Evolutionary conservation across 352 stramenopile genomes (phyloP), one percentile per base, ranked within the genome.

Genomic region (Blastocystis sp.): DNA sequence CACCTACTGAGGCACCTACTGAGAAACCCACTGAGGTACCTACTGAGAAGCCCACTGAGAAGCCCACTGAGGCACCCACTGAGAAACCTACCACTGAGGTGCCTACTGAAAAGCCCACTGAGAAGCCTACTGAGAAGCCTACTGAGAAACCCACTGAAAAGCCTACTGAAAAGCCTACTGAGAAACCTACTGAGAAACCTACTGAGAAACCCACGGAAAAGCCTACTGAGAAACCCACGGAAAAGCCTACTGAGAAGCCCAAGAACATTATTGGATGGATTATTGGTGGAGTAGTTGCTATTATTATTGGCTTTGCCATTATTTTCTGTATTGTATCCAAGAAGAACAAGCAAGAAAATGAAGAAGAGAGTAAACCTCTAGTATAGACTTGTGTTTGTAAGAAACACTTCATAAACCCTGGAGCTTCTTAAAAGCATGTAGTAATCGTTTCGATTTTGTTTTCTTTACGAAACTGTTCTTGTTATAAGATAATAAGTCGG

Each of bases 281-380:
- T 44, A 84, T 84, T 69, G 73, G 58, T 4, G 73, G 73, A 35
- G 27, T 40, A 42, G 24, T 84, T 27, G 33, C 30, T 42, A 84
- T 84, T 54, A 1, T 84, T 13, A 84, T 84, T 44, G 73, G 73
- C 48, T 69, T 84, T 27, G n/a, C 59, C 30, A 84, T 84, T 56
- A 66, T 84, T 5, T 66, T 53, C 30, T 35, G 9, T 24, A 66
- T 84, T 84, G 73, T 84, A 37, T 30, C 27, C 17, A 84, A 84
- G 5, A 84, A 84, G 73, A 84, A 84, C 19, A 68, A 51, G 51
- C 19, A 66, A n/a, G 73, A 84, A 33, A 84, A 64, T 33, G 56
- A 35, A 2, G 73, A 84, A 22, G 73, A 84, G 54, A 35, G 5
- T 24, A 68, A 84, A 37, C 73, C 73, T 84, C 53, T 84, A 7